These are phyloP conservation scores for Sarocladiaceae sp. DNA, from an alignment of 2,329 filamentous ascomycete species.

Conservation along the genomic window DNA sequence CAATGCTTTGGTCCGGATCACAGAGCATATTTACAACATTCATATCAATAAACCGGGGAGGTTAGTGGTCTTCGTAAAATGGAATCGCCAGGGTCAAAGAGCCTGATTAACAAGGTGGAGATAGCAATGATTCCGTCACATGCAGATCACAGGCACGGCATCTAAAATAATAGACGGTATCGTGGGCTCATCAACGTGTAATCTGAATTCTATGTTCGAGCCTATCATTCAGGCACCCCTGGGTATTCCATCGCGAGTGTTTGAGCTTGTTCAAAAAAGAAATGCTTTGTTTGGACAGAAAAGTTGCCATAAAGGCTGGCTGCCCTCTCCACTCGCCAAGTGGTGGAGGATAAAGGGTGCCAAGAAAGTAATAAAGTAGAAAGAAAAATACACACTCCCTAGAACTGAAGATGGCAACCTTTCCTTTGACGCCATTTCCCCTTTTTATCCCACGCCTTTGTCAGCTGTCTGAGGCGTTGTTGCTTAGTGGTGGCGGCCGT, in stretches of 20 bases:
- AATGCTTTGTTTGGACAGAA: not conserved
- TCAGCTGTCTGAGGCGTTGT: not conserved
- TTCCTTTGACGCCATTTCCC: not conserved
- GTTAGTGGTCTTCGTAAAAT: too few relatives aligned
- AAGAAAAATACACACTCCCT: not conserved
- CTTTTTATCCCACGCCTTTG: not conserved
- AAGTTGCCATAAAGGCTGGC: not conserved
- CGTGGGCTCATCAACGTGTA: not conserved
- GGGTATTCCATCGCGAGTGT: not conserved
- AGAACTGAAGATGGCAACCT: not conserved
- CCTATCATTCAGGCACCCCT: not conserved
- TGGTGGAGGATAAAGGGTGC: not conserved
- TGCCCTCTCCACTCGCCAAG: not conserved
- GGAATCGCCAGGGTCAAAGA: too few relatives aligned
- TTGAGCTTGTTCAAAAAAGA: not conserved
- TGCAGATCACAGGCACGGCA: too few relatives aligned
- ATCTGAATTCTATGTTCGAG: slow-evolving; percentile 1
- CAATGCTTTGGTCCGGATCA: too few relatives aligned
- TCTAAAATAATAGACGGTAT: not conserved
- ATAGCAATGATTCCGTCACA: too few relatives aligned
- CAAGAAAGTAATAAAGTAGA: slow-evolving; percentile 2
- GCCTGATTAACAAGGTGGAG: too few relatives aligned
- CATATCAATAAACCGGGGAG: too few relatives aligned
- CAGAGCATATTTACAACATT: too few relatives aligned
- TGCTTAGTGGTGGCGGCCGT: not conserved